Evolutionary conservation across 2,329 filamentous ascomycete genomes (phyloP).

Genomic region (Dactylellina cionopaga): DNA sequence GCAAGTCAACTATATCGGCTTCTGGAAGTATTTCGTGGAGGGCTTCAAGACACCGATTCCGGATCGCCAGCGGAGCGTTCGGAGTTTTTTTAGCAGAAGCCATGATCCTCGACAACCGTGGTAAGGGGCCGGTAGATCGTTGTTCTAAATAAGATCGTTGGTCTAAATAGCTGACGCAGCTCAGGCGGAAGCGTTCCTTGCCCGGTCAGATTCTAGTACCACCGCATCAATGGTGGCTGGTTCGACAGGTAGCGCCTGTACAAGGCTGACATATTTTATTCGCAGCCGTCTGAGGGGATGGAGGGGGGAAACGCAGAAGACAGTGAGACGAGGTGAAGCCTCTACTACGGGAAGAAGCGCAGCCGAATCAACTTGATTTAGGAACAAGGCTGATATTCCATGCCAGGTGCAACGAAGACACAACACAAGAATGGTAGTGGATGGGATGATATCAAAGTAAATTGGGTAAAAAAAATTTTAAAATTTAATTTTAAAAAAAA

Average conservation of each 20-base stretch:
- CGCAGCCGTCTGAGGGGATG: neutral
- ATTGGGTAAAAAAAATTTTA: no score
- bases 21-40: constrained; percentile 46
- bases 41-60: constrained; percentile 40
- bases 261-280: constrained; percentile 10
- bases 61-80: neutral
- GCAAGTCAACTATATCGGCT: constrained; percentile 78
- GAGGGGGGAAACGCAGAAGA: neutral
- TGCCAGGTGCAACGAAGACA: no score
- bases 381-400: no score
- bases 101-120: neutral
- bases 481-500: no score
- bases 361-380: no score
- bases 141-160: neutral
- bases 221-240: constrained; percentile 1
- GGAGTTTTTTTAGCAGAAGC: constrained; percentile 6
- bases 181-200: neutral
- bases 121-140: neutral
- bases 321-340: neutral
- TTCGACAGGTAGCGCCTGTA: neutral
- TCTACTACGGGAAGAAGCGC: no score
- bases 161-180: neutral
- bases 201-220: no score
- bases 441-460: no score
- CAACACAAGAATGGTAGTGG: no score